A percentile compares a stretch with the other conserved stretches of the same genome.
phyloP scores from a whole-genome alignment of 768 basidiomycete species.

The Pisolithus marmoratus region DNA sequence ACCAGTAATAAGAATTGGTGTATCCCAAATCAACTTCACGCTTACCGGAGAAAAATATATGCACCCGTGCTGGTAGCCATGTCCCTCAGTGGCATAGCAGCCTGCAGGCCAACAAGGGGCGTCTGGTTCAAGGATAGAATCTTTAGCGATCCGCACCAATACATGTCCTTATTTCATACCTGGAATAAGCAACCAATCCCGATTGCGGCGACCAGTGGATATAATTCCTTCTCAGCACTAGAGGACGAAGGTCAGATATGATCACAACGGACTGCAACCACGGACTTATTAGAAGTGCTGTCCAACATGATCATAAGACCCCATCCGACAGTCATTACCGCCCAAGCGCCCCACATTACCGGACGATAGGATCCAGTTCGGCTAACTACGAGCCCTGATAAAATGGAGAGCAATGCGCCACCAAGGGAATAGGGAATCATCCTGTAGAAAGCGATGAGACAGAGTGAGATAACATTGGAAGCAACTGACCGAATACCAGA shows the following conservation, averaged over 20 bases:
- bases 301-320: slow-evolving; percentile 34
- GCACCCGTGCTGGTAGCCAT: slow-evolving; percentile 39
- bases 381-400: slow-evolving; percentile 22
- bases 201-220: slow-evolving; percentile 26
- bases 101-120: slow-evolving; percentile 35
- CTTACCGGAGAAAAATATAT: slow-evolving; percentile 28
- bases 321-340: slow-evolving; percentile 28
- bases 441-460: slow-evolving; percentile 13
- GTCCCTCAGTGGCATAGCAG: slow-evolving; percentile 41
- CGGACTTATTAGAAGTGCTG: slow-evolving; percentile 25
- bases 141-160: not conserved
- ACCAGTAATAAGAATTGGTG: not conserved
- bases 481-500: slow-evolving; percentile 26
- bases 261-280: not conserved
- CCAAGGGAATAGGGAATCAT: slow-evolving; percentile 32
- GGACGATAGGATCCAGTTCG: slow-evolving; percentile 26
- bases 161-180: slow-evolving; percentile 2
- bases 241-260: not conserved
- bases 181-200: slow-evolving; percentile 34
- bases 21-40: not conserved
- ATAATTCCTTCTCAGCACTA: slow-evolving; percentile 29
- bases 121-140: slow-evolving; percentile 4
- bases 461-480: too few relatives aligned
- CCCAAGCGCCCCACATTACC: slow-evolving; percentile 26
- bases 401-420: slow-evolving; percentile 11